Evolutionary conservation across 179 eudicot genomes (phyloP).

Genomic region (Nepenthes alata): DNA sequence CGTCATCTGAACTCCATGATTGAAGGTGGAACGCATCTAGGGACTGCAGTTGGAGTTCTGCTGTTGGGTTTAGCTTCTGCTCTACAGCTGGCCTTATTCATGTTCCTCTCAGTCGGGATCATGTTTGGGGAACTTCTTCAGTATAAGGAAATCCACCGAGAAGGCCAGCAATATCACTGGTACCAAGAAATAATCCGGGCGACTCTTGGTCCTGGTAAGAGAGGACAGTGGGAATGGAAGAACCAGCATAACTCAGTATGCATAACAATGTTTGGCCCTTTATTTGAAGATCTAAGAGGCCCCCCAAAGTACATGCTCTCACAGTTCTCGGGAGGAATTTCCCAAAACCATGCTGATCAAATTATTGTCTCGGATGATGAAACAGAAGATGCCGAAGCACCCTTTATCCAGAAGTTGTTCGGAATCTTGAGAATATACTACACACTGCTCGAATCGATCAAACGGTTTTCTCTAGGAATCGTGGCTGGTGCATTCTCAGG

Average conservation of each 20-base stretch:
- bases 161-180: constrained; percentile 64
- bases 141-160: constrained; percentile 86
- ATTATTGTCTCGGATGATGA: constrained; percentile 89
- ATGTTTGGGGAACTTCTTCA: constrained; percentile 73
- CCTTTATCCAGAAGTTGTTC: constrained; percentile 69
- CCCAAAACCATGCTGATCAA: constrained; percentile 21
- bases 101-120: constrained; percentile 74
- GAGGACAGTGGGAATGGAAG: constrained; percentile 96
- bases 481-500: constrained; percentile 44
- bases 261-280: constrained; percentile 55
- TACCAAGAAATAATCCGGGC: constrained; percentile 64
- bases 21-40: constrained; percentile 48
- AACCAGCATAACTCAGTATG: constrained; percentile 21
- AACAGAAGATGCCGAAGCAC: constrained; percentile 93
- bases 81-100: constrained; percentile 35
- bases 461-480: constrained; percentile 55
- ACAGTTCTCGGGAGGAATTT: constrained; percentile 34
- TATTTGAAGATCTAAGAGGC: constrained; percentile 86
- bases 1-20: constrained; percentile 2
- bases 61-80: constrained; percentile 36
- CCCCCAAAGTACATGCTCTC: constrained; percentile 95
- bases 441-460: constrained; percentile 56
- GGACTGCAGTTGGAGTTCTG: constrained; percentile 40
- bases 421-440: constrained; percentile 88
- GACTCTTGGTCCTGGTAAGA: constrained; percentile 87